phyloP scores from a whole-genome alignment of 139 green algal species.

The Micractinium sp. region DNA sequence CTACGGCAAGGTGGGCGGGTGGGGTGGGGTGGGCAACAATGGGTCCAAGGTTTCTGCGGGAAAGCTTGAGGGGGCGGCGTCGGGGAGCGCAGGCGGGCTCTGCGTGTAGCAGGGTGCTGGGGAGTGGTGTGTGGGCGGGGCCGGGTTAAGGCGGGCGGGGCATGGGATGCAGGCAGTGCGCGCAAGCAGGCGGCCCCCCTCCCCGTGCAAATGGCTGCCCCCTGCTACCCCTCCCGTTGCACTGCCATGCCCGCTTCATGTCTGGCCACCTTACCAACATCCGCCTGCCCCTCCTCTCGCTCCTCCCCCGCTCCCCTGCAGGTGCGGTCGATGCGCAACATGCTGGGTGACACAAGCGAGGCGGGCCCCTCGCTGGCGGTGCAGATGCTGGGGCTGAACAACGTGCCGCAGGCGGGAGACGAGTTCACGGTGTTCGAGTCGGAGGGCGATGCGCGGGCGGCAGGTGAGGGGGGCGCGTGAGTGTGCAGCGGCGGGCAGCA shows the following conservation, averaged over 20 bases:
- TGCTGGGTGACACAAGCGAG: conserved; percentile 57
- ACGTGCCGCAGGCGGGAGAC: conserved; percentile 89
- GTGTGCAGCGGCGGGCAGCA: too few relatives aligned
- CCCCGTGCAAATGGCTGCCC: too few relatives aligned
- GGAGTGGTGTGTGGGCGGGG: too few relatives aligned
- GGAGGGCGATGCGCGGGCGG: conserved; percentile 70
- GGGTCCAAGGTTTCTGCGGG: too few relatives aligned
- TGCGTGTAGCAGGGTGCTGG: too few relatives aligned
- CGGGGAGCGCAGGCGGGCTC: too few relatives aligned
- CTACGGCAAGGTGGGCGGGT: conserved; percentile 78
- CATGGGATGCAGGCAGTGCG: too few relatives aligned
- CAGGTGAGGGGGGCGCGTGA: conserved; percentile 23
- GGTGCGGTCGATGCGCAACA: conserved; percentile 77
- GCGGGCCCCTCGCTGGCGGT: conserved; percentile 89
- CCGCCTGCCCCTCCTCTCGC: not conserved
- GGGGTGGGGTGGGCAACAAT: too few relatives aligned
- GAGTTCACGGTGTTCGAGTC: conserved; percentile 78
- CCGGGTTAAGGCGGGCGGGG: too few relatives aligned
- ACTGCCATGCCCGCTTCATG: not conserved
- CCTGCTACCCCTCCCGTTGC: not conserved
- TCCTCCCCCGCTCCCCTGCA: conserved; percentile 5
- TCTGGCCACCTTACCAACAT: not conserved
- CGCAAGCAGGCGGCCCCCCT: too few relatives aligned
- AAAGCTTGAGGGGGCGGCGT: too few relatives aligned
- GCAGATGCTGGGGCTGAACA: conserved; percentile 90